These are phyloP conservation scores for Darksidea phi DNA, from an alignment of 495 filamentous ascomycete species.

Conservation along the genomic window DNA sequence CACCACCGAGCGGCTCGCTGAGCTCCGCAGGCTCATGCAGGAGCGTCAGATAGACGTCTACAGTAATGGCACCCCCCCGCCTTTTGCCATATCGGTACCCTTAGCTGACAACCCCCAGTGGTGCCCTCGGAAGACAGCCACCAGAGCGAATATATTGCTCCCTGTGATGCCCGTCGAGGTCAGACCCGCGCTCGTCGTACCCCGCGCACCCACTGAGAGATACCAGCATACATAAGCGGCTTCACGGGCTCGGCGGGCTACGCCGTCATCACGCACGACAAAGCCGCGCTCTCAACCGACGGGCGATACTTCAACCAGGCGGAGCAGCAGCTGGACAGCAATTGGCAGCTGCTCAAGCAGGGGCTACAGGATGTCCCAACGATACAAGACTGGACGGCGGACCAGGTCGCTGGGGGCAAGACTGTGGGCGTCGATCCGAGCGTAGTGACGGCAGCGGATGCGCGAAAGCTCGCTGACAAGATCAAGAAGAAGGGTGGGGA, in stretches of 20 bases:
- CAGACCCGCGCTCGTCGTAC: constrained; percentile 31
- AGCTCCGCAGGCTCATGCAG: constrained; percentile 84
- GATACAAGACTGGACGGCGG: constrained; percentile 94
- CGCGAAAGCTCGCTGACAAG: constrained; percentile 80
- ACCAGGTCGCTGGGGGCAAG: constrained; percentile 81
- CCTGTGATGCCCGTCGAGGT: constrained; percentile 87
- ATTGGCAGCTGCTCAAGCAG: constrained; percentile 91
- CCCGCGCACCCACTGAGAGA: constrained; percentile 22
- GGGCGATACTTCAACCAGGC: constrained; percentile 99
- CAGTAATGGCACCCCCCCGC: constrained; percentile 55
- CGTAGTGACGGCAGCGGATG: constrained; percentile 69
- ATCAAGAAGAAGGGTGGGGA: constrained; percentile 86
- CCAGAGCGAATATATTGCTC: constrained; percentile 95
- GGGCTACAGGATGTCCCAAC: constrained; percentile 91
- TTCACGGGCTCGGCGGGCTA: constrained; percentile 96
- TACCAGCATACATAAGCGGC: constrained; percentile 79
- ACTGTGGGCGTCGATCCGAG: constrained; percentile 88
- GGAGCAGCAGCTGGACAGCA: constrained; percentile 82
- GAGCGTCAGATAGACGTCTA: constrained; percentile 86
- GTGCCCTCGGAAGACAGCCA: constrained; percentile 97
- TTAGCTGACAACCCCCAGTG: constrained; percentile 54
- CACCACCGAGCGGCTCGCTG: constrained; percentile 72
- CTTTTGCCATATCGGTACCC: background rate
- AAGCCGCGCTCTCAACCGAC: constrained; percentile 90
- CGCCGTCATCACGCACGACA: constrained; percentile 80